A percentile compares a stretch with the other conserved stretches of the same genome.
These are phyloP conservation scores for Lepiota subincarnata DNA, from an alignment of 768 basidiomycete genomes.

Conservation along the genomic window DNA sequence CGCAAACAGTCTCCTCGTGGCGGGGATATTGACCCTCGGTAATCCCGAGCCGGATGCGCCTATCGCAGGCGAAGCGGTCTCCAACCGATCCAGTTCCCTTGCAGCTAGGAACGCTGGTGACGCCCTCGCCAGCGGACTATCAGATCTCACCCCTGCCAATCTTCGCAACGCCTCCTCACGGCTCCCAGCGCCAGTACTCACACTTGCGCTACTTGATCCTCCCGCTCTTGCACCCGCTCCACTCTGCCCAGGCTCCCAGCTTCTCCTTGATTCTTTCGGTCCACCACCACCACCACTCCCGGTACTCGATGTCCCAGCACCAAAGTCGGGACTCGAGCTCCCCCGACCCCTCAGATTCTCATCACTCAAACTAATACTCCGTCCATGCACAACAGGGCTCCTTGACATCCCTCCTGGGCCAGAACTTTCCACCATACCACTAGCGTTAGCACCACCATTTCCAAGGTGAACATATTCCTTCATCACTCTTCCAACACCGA, in stretches of 20 bases:
- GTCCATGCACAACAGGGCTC: constrained; percentile 36
- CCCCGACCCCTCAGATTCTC: constrained; percentile 28
- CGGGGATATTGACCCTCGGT: constrained; percentile 10
- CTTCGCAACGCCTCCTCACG: constrained; percentile 38
- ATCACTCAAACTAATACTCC: constrained; percentile 54
- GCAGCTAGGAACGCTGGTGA: constrained; percentile 29
- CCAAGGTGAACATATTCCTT: constrained; percentile 43
- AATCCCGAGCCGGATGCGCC: constrained; percentile 6
- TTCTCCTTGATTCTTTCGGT: constrained; percentile 47
- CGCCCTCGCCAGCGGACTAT: constrained; percentile 33
- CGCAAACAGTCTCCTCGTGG: constrained; percentile 49
- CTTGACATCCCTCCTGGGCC: constrained; percentile 15
- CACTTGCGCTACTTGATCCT: constrained; percentile 21
- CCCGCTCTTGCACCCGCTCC: constrained; percentile 16
- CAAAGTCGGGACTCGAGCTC: constrained; percentile 23
- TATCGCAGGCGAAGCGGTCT: constrained; percentile 23
- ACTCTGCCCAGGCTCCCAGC: constrained; percentile 34
- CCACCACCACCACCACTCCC: too few species aligned
- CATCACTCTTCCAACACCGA: constrained; percentile 70
- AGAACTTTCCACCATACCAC: constrained; percentile 14
- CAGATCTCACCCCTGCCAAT: constrained; percentile 28
- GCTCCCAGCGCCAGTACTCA: constrained; percentile 25
- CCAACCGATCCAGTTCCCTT: constrained; percentile 23
- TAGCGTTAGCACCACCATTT: constrained; percentile 19
- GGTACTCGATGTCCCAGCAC: too few species aligned